A percentile compares a stretch with the other conserved stretches of the same genome.
Evolutionary conservation across 108 stramenopile species (phyloP).

Genomic region (Cylindrotheca fusiformis): DNA sequence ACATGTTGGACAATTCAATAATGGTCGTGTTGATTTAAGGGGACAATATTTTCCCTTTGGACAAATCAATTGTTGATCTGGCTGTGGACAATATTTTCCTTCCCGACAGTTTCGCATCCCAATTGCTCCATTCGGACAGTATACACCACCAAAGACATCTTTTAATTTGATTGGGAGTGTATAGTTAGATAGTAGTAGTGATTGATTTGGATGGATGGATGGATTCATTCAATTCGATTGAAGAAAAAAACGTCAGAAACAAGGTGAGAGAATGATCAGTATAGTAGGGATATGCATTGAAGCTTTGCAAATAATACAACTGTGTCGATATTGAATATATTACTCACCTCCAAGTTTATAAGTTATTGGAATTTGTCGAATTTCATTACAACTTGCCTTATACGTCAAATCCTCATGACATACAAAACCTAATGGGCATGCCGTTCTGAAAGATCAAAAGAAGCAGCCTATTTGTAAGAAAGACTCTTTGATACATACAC

Average conservation of each 20-base stretch:
- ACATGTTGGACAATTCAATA: constrained; percentile 11
- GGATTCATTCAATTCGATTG: too few relatives aligned
- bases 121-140: constrained; percentile 7
- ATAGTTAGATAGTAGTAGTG: too few relatives aligned
- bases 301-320: too few relatives aligned
- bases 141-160: constrained; percentile 8
- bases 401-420: constrained; percentile 1
- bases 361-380: neutral
- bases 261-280: too few relatives aligned
- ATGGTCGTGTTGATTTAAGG: constrained; percentile 19
- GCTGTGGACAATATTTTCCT: constrained; percentile 39
- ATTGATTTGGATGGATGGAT: too few relatives aligned
- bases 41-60: constrained; percentile 29
- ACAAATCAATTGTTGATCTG: constrained; percentile 19
- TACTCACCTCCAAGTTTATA: constrained; percentile 3
- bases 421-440: constrained; percentile 11
- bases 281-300: too few relatives aligned
- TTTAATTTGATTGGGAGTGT: too few relatives aligned
- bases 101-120: constrained; percentile 32
- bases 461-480: neutral
- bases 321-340: neutral
- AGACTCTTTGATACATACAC: neutral
- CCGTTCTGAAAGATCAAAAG: neutral
- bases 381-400: constrained; percentile 2
- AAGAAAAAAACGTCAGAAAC: neutral